Evolutionary conservation across 768 basidiomycete species (phyloP).

Genomic region (Fomitopsis serialis): DNA sequence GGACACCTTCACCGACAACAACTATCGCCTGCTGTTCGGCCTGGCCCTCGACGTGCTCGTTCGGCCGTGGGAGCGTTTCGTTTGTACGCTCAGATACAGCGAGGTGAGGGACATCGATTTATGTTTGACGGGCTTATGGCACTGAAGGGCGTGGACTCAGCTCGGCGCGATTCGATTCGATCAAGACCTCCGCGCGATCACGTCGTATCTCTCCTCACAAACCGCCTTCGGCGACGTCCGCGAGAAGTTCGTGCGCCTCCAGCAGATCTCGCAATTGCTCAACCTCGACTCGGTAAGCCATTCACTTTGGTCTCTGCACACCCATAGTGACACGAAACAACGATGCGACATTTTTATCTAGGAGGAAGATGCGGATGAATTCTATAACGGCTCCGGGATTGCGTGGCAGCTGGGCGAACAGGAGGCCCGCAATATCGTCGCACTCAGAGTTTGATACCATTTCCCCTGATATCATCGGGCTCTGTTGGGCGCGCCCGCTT

Average conservation of each 20-base stretch:
- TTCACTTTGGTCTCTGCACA: no score
- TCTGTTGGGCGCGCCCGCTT: no score
- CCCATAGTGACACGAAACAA: no score
- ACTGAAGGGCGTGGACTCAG: slow-evolving; percentile 34
- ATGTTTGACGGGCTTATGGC: not conserved
- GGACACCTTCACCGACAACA: slow-evolving; percentile 81
- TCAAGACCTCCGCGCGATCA: slow-evolving; percentile 81
- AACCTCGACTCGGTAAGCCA: slow-evolving; percentile 79
- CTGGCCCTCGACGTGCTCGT: slow-evolving; percentile 83
- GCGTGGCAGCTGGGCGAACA: slow-evolving; percentile 77
- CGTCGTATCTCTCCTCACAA: slow-evolving; percentile 80
- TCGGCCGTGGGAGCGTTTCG: slow-evolving; percentile 92
- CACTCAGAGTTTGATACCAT: not conserved
- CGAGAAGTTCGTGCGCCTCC: slow-evolving; percentile 87
- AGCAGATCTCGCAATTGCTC: slow-evolving; percentile 88
- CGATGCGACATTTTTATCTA: no score
- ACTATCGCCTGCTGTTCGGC: slow-evolving; percentile 82
- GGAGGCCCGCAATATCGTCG: slow-evolving; percentile 53
- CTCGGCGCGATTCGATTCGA: slow-evolving; percentile 96
- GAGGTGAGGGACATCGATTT: slow-evolving; percentile 50
- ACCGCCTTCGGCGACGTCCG: slow-evolving; percentile 85
- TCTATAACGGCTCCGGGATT: slow-evolving; percentile 91
- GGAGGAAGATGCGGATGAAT: slow-evolving; percentile 95
- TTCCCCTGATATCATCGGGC: no score
- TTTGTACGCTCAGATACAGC: slow-evolving; percentile 76